Evolutionary conservation across 2,329 filamentous ascomycete genomes (phyloP).

Genomic region (Chaetomiaceae sp.): DNA sequence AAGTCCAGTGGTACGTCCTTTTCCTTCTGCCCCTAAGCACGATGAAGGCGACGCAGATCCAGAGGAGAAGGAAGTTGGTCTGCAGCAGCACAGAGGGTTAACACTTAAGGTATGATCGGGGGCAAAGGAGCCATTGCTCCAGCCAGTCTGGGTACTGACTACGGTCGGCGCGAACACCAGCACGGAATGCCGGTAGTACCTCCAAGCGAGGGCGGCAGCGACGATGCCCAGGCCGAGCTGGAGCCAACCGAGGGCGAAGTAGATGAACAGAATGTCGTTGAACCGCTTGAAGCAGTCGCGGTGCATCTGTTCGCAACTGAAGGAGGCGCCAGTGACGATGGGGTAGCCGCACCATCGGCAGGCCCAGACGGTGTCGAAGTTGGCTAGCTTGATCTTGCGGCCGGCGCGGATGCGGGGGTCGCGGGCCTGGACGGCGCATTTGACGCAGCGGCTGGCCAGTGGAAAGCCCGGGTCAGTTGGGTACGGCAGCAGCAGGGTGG

Average conservation of each 20-base stretch:
- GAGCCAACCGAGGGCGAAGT: constrained; percentile 34
- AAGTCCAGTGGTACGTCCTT: constrained; percentile 36
- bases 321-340: constrained; percentile 27
- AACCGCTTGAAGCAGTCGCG: constrained; percentile 34
- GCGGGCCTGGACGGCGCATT: constrained; percentile 31
- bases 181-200: constrained; percentile 28
- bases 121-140: neutral
- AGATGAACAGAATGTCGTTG: constrained; percentile 32
- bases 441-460: constrained; percentile 35
- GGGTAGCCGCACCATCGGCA: constrained; percentile 42
- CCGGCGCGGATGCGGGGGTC: constrained; percentile 35
- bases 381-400: constrained; percentile 33
- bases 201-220: constrained; percentile 35
- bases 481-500: constrained; percentile 30
- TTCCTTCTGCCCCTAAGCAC: constrained; percentile 30
- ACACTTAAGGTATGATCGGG: neutral
- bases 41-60: constrained; percentile 31
- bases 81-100: neutral
- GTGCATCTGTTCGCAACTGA: constrained; percentile 37
- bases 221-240: constrained; percentile 33
- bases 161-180: constrained; percentile 32
- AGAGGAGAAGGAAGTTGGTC: constrained; percentile 35
- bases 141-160: constrained; percentile 25
- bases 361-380: constrained; percentile 31
- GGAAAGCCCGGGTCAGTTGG: constrained; percentile 30